A percentile compares a stretch with the other conserved stretches of the same genome.
These are phyloP conservation scores for Serendipita sp. DNA, from an alignment of 768 basidiomycete species.

Conservation along the genomic window DNA sequence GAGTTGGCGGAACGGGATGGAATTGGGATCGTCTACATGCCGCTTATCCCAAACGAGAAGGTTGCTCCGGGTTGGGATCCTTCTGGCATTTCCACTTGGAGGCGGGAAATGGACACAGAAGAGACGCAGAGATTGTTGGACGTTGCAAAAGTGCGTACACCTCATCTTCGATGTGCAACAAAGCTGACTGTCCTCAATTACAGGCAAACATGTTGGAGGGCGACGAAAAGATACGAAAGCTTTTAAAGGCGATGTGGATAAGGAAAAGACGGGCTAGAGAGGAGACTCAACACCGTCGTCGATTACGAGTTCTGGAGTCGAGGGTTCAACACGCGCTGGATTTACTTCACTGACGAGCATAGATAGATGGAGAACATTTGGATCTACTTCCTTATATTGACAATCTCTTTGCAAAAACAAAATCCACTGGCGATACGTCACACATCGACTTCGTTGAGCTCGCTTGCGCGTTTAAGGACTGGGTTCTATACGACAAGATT, in stretches of 20 bases:
- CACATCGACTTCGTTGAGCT: neutral
- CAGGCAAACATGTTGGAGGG: slow-evolving; percentile 15
- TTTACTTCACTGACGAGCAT: no score
- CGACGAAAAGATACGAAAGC: slow-evolving; percentile 11
- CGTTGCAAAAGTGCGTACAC: slow-evolving; percentile 12
- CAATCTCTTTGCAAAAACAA: no score
- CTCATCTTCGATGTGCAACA: neutral
- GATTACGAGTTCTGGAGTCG: neutral
- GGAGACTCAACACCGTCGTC: neutral
- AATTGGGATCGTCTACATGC: slow-evolving; percentile 16
- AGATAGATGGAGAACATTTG: no score
- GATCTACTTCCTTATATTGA: no score
- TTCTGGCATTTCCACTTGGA: slow-evolving; percentile 13
- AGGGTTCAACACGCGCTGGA: neutral
- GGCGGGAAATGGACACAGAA: slow-evolving; percentile 10
- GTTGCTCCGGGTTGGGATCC: slow-evolving; percentile 14
- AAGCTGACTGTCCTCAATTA: neutral
- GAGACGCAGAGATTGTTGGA: slow-evolving; percentile 14
- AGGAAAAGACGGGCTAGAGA: slow-evolving; percentile 13
- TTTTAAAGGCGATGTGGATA: slow-evolving; percentile 15
- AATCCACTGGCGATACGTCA: no score
- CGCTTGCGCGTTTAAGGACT: neutral
- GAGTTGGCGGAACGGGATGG: slow-evolving; percentile 12
- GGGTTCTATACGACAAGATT: neutral
- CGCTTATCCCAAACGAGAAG: slow-evolving; percentile 12